Conservation (phyloP, 768 basidiomycete species). For the Rhodotorula graminis region DNA sequence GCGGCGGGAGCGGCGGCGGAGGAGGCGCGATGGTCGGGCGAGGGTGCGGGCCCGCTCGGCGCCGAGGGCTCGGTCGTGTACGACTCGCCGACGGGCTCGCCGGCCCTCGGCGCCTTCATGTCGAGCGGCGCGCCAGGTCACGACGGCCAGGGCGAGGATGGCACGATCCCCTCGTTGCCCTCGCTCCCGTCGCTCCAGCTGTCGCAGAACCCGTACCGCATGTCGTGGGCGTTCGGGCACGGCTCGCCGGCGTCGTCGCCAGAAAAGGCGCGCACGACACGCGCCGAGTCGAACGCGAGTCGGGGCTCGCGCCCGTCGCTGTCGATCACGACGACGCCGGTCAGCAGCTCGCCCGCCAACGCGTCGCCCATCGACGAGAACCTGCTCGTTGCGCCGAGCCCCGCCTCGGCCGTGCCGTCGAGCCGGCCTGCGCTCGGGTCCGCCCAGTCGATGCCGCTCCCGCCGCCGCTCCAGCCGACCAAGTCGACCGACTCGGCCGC, state of each 20-base stretch:
- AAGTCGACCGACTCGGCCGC: slow-evolving; percentile 16
- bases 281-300: not conserved
- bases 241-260: slow-evolving; percentile 9
- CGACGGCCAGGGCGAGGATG: not conserved
- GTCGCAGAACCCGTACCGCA: slow-evolving; percentile 32
- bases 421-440: not conserved
- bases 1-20: not conserved
- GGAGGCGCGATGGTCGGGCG: not conserved
- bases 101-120: not conserved
- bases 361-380: slow-evolving; percentile 1
- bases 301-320: slow-evolving; percentile 4
- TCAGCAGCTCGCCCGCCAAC: not conserved
- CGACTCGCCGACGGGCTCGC: slow-evolving; percentile 2
- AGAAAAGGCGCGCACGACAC: not conserved
- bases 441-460: not conserved
- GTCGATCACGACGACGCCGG: slow-evolving; percentile 10
- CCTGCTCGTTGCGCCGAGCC: not conserved
- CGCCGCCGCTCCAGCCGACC: slow-evolving; percentile 1
- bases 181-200: slow-evolving; percentile 26
- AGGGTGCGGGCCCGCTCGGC: not conserved
- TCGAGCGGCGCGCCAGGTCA: not conserved
- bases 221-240: slow-evolving; percentile 31
- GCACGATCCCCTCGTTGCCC: slow-evolving; percentile 7
- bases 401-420: not conserved
- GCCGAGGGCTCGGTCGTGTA: not conserved